A percentile compares a stretch with the other conserved stretches of the same genome.
phyloP scores from a whole-genome alignment of 352 stramenopile species.

The Phytophthora gonapodyides region DNA sequence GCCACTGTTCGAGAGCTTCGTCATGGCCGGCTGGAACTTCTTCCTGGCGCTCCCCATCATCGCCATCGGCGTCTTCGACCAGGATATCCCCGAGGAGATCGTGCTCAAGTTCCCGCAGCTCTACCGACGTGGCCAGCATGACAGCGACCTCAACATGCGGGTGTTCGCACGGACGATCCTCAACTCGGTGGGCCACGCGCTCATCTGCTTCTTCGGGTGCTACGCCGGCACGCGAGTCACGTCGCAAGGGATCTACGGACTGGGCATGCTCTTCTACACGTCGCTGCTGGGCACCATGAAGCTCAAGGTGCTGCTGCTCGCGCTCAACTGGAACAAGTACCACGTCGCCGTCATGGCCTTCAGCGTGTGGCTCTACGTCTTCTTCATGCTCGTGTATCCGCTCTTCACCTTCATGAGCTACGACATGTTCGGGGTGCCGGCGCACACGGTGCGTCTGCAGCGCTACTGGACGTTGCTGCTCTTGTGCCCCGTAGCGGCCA shows the following conservation, averaged over 20 bases:
- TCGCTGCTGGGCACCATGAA: constrained; percentile 71
- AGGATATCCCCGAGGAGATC: constrained; percentile 59
- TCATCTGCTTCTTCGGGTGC: constrained; percentile 63
- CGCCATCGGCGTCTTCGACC: constrained; percentile 75
- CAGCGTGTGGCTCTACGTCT: constrained; percentile 59
- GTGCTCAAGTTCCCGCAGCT: constrained; percentile 60
- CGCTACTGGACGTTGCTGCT: constrained; percentile 65
- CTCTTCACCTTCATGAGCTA: constrained; percentile 70
- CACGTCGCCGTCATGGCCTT: constrained; percentile 57
- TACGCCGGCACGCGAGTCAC: constrained; percentile 37
- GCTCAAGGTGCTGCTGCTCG: constrained; percentile 68
- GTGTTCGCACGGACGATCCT: constrained; percentile 58
- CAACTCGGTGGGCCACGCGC: constrained; percentile 54
- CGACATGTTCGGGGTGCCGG: constrained; percentile 65
- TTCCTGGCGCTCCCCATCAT: constrained; percentile 92
- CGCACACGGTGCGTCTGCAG: constrained; percentile 42
- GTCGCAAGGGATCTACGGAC: constrained; percentile 46
- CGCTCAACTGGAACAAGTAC: constrained; percentile 70
- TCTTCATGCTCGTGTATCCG: constrained; percentile 72
- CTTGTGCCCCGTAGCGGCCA: constrained; percentile 50
- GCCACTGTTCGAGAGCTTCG: constrained; percentile 80
- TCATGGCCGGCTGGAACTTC: constrained; percentile 85
- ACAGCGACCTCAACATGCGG: constrained; percentile 69
- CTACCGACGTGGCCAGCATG: constrained; percentile 46
- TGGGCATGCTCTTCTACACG: constrained; percentile 73